Conservation (phyloP, 352 stramenopile species). For the Phytopythium boreale region DNA sequence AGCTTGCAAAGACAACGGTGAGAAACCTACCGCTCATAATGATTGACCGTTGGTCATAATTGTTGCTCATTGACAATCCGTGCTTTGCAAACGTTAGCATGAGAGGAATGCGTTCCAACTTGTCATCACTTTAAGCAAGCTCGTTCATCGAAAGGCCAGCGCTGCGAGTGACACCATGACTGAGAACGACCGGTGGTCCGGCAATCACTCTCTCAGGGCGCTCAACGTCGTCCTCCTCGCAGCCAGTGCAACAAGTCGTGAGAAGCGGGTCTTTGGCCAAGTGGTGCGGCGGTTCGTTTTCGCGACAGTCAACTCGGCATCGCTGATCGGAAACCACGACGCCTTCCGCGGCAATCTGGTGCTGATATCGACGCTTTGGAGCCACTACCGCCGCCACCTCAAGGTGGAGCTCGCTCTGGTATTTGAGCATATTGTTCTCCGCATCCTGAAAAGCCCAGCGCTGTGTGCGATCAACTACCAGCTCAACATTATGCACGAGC, state of each 20-base stretch:
- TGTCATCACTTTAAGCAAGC: constrained; percentile 71
- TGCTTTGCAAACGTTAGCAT: constrained; percentile 23
- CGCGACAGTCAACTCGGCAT: constrained; percentile 61
- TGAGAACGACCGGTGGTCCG: constrained; percentile 54
- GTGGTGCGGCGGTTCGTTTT: constrained; percentile 77
- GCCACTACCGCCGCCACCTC: constrained; percentile 77
- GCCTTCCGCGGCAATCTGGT: constrained; percentile 63
- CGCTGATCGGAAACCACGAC: constrained; percentile 49
- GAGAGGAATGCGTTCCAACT: constrained; percentile 74
- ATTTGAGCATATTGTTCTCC: constrained; percentile 80
- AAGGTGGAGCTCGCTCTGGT: constrained; percentile 82
- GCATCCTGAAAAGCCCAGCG: constrained; percentile 57
- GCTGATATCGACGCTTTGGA: constrained; percentile 79
- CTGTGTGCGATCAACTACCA: constrained; percentile 50
- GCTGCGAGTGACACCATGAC: constrained; percentile 23
- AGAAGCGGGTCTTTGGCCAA: constrained; percentile 68
- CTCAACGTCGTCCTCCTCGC: constrained; percentile 71
- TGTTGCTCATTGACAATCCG: neutral
- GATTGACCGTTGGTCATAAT: neutral
- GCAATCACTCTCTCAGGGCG: constrained; percentile 63
- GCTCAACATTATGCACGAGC: constrained; percentile 74
- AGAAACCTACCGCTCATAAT: constrained; percentile 4
- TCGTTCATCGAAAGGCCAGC: constrained; percentile 51
- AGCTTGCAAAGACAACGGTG: constrained; percentile 32
- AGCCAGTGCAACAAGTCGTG: constrained; percentile 37